Evolutionary conservation across 495 filamentous ascomycete genomes (phyloP).

Genomic region (Neurospora tetraspora): DNA sequence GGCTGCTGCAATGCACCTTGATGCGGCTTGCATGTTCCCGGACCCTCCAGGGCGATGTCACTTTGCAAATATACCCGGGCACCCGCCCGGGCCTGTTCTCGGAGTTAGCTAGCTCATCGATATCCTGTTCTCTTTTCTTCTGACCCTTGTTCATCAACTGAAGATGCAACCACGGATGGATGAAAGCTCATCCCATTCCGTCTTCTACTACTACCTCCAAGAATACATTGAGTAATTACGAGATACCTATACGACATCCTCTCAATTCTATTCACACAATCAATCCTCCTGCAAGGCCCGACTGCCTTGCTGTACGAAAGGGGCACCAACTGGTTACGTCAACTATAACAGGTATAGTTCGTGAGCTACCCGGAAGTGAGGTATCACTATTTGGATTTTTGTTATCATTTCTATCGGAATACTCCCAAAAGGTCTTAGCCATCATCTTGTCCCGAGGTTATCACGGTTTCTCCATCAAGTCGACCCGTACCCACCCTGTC

Average conservation of each 20-base stretch:
- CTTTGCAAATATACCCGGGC: conserved; percentile 3
- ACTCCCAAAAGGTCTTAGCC: background rate
- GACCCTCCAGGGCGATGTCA: conserved; percentile 1
- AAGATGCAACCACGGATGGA: conserved; percentile 1
- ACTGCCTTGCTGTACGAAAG: background rate
- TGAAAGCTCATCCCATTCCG: background rate
- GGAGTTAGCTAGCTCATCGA: background rate
- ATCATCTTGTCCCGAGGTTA: background rate
- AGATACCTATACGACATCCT: background rate
- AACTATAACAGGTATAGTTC: background rate
- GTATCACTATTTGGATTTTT: background rate
- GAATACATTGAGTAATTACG: too few relatives aligned
- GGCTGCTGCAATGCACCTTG: background rate
- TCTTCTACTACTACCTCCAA: background rate
- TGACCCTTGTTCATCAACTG: background rate
- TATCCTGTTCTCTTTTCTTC: background rate
- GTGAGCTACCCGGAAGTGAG: background rate
- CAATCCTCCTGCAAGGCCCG: background rate
- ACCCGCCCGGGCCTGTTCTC: background rate
- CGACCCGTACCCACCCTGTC: background rate
- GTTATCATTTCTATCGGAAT: background rate
- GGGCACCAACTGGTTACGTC: background rate
- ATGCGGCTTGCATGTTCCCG: conserved; percentile 4
- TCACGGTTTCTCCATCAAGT: background rate
- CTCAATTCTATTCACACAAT: background rate